phyloP scores from a whole-genome alignment of 768 basidiomycete species.

The Amanita pallidorosea region DNA sequence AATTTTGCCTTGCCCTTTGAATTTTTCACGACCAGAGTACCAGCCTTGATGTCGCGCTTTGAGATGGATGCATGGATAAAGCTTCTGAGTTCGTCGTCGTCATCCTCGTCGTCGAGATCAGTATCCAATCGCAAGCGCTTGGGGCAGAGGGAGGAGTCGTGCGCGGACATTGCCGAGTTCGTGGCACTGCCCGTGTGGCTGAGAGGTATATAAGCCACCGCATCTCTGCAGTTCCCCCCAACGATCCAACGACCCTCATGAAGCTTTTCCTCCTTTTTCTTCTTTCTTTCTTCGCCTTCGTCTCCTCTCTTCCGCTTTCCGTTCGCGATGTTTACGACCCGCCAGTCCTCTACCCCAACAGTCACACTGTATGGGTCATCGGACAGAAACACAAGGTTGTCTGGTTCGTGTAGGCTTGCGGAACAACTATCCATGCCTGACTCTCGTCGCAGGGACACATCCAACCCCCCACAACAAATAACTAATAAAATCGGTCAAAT shows the following conservation, averaged over 20 bases:
- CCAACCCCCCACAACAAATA: slow-evolving; percentile 18
- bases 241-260: slow-evolving; percentile 6
- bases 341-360: slow-evolving; percentile 17
- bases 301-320: slow-evolving; percentile 14
- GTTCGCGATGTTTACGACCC: slow-evolving; percentile 29
- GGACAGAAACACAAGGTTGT: slow-evolving; percentile 22
- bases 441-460: slow-evolving; percentile 12
- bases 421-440: background rate
- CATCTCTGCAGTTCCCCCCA: background rate
- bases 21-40: slow-evolving; percentile 69
- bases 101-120: slow-evolving; percentile 10
- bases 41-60: slow-evolving; percentile 64
- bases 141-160: slow-evolving; percentile 30
- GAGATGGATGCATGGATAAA: slow-evolving; percentile 62
- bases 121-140: slow-evolving; percentile 13
- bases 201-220: background rate
- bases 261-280: slow-evolving; percentile 2
- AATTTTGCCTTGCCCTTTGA: slow-evolving; percentile 63
- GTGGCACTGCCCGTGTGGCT: background rate
- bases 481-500: slow-evolving; percentile 23
- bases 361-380: slow-evolving; percentile 21
- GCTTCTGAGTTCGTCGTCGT: slow-evolving; percentile 49
- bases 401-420: slow-evolving; percentile 17
- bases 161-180: background rate
- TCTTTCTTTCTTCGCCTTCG: slow-evolving; percentile 13